Percentiles rank a stretch among this genome's conserved stretches.
These are phyloP conservation scores for Penicillium frequentans DNA, from an alignment of 2,329 filamentous ascomycete species.

Conservation along the genomic window DNA sequence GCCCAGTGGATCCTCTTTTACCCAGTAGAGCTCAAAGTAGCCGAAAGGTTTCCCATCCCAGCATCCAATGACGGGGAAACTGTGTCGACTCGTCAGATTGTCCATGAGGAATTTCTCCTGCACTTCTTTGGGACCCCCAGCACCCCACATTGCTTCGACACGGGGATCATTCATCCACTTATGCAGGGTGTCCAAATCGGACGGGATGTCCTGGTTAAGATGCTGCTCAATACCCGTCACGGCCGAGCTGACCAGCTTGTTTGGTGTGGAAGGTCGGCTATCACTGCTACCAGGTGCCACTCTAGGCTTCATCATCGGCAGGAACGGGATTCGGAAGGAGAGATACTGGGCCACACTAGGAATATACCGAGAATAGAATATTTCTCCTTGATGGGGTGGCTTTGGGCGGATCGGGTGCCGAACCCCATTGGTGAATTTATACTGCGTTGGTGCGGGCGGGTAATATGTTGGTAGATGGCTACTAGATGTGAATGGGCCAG, in stretches of 20 bases:
- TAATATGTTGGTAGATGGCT: constrained; percentile 91
- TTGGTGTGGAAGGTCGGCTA: constrained; percentile 25
- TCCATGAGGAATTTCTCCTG: constrained; percentile 68
- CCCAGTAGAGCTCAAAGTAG: constrained; percentile 98
- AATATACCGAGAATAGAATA: constrained; percentile 86
- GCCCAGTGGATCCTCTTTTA: constrained; percentile 83
- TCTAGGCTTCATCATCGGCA: constrained; percentile 47
- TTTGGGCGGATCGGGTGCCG: constrained; percentile 87
- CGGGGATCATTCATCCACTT: constrained; percentile 87
- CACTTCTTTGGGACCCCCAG: constrained; percentile 54
- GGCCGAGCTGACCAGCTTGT: constrained; percentile 30
- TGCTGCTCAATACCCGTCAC: constrained; percentile 44
- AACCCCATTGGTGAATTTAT: constrained; percentile 72
- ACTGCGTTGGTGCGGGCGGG: constrained; percentile 79
- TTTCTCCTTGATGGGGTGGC: constrained; percentile 83
- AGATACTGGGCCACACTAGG: constrained; percentile 81
- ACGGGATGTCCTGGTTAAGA: constrained; percentile 41
- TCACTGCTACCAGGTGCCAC: constrained; percentile 38
- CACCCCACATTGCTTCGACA: constrained; percentile 83
- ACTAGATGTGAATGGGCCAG: constrained; percentile 74
- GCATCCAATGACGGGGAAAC: constrained; percentile 86
- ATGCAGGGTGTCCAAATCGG: constrained; percentile 70
- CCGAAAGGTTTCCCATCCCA: constrained; percentile 96
- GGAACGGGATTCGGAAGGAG: constrained; percentile 79
- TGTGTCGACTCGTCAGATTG: constrained; percentile 68